Evolutionary conservation across 805 yeast species (phyloP).

Genomic region (Schwanniomyces pseudopolymorphus): DNA sequence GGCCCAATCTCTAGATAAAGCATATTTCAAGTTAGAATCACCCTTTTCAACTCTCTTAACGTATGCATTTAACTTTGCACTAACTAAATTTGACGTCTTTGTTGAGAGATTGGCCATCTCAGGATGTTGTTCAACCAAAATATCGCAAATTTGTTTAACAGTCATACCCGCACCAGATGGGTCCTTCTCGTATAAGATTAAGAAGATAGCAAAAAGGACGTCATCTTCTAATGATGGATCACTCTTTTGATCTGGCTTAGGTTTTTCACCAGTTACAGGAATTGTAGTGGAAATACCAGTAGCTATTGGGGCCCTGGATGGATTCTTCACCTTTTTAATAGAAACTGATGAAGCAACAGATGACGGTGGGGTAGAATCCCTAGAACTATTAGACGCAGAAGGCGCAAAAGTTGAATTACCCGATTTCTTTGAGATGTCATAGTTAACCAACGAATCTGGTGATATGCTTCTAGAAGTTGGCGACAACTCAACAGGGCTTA

Average conservation of each 20-base stretch:
- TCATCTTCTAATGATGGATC: slow-evolving; percentile 67
- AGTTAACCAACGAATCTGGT: slow-evolving; percentile 43
- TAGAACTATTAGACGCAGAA: slow-evolving; percentile 21
- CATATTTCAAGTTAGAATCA: slow-evolving; percentile 68
- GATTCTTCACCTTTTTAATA: slow-evolving; percentile 33
- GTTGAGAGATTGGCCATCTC: slow-evolving; percentile 81
- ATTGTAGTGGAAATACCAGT: slow-evolving; percentile 76
- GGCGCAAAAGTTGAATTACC: slow-evolving; percentile 6
- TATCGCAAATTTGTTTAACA: slow-evolving; percentile 84
- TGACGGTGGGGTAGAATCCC: slow-evolving; percentile 33
- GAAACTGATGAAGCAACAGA: slow-evolving; percentile 10
- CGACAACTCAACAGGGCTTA: slow-evolving; percentile 30
- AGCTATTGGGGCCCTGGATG: slow-evolving; percentile 54
- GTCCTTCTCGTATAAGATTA: slow-evolving; percentile 68
- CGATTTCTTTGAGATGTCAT: slow-evolving; percentile 14
- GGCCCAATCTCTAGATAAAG: slow-evolving; percentile 86
- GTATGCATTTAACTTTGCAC: slow-evolving; percentile 82
- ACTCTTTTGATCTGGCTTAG: slow-evolving; percentile 65
- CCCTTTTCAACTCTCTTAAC: slow-evolving; percentile 85
- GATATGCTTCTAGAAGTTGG: slow-evolving; percentile 42
- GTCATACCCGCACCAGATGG: slow-evolving; percentile 77
- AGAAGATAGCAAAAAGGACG: slow-evolving; percentile 72
- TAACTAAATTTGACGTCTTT: slow-evolving; percentile 75
- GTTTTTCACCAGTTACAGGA: slow-evolving; percentile 73
- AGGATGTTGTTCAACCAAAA: slow-evolving; percentile 70